Evolutionary conservation across 305 asterid genomes (phyloP).

Genomic region (Fraxinus xanthoxyloides): DNA sequence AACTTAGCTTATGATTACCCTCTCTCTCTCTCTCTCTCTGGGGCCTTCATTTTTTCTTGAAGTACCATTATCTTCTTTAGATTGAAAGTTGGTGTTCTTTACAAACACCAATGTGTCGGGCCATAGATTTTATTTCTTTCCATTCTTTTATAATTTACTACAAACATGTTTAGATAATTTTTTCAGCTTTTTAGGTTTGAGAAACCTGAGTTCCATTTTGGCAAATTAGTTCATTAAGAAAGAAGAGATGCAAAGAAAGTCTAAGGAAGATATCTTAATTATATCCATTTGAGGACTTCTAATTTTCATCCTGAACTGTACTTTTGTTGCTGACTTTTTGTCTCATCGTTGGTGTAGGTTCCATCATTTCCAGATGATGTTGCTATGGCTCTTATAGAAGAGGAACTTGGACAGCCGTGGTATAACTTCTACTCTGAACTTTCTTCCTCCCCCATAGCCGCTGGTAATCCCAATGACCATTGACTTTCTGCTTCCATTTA

Average conservation of each 20-base stretch:
- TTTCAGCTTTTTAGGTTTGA: neutral
- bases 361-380: constrained; percentile 98
- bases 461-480: constrained; percentile 60
- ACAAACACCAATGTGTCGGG: neutral
- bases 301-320: neutral
- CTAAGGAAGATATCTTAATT: constrained; percentile 5
- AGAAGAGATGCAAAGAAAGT: constrained; percentile 1
- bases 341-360: constrained; percentile 45
- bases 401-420: constrained; percentile 99
- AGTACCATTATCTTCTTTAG: neutral
- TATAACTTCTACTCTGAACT: constrained; percentile 78
- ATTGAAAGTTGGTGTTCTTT: neutral
- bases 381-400: constrained; percentile 96
- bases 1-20: neutral
- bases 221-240: neutral
- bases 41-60: neutral
- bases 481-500: neutral
- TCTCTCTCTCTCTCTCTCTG: neutral
- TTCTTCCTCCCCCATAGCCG: constrained; percentile 96
- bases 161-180: neutral
- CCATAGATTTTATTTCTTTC: neutral
- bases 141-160: neutral
- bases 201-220: neutral
- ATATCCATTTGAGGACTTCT: neutral
- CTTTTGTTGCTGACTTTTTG: constrained; percentile 13